Percentiles rank a stretch among this genome's conserved stretches.
phyloP scores from a whole-genome alignment of 169 alveolate species.

The Cryptosporidium sp. region DNA sequence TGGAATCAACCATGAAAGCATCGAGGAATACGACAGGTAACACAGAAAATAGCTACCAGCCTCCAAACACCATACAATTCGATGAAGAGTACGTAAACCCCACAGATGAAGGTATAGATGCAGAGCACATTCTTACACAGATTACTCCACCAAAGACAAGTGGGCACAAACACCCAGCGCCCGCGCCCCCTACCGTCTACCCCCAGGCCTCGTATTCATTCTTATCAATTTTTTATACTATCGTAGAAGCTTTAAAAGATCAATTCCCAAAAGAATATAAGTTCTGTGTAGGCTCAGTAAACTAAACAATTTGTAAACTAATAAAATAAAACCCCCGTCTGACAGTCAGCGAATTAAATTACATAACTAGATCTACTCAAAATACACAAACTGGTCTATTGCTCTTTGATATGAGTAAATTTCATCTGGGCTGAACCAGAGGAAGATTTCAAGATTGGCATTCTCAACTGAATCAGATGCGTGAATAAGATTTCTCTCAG shows the following conservation, averaged over 20 bases:
- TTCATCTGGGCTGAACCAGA: conserved; percentile 53
- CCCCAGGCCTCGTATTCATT: conserved; percentile 51
- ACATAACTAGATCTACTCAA: neutral
- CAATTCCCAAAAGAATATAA: conserved; percentile 46
- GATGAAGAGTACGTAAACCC: neutral
- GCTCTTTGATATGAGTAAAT: conserved; percentile 41
- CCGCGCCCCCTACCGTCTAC: conserved; percentile 21
- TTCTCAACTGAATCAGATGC: conserved; percentile 72
- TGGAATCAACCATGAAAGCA: conserved; percentile 25
- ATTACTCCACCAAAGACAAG: neutral
- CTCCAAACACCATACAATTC: neutral
- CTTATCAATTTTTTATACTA: conserved; percentile 50
- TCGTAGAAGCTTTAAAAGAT: conserved; percentile 29
- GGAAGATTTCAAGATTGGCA: conserved; percentile 45
- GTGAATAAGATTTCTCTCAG: conserved; percentile 63
- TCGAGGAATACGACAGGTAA: neutral
- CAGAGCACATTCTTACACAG: neutral
- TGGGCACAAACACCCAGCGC: neutral
- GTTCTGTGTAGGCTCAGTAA: conserved; percentile 39
- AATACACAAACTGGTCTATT: conserved; percentile 41
- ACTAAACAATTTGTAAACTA: neutral
- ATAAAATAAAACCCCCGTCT: neutral
- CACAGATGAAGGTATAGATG: neutral
- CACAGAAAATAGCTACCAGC: no score
- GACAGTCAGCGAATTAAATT: neutral